These are phyloP conservation scores for Quercus engelmannii DNA, from an alignment of 306 rosid species.

Conservation along the genomic window DNA sequence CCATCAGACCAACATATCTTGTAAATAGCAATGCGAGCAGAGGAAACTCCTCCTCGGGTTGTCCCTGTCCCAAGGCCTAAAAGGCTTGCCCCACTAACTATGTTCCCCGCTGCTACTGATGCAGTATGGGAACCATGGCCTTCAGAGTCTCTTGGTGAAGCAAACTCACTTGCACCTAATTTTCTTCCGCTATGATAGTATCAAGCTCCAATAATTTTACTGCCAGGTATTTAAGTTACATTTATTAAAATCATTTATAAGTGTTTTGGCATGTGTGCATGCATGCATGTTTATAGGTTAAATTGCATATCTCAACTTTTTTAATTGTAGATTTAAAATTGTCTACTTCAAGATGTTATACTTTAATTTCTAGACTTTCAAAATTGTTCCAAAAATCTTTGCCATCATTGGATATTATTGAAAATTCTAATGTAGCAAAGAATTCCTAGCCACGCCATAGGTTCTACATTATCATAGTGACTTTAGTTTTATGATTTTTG, in stretches of 20 bases:
- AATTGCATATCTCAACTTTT: no score
- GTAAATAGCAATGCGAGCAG: conserved; percentile 51
- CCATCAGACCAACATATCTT: conserved; percentile 47
- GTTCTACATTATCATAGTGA: no score
- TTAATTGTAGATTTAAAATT: no score
- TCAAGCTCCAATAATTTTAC: conserved; percentile 48
- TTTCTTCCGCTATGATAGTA: conserved; percentile 2
- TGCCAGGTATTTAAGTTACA: not conserved
- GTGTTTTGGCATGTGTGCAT: no score
- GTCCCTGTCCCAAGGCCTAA: conserved; percentile 42
- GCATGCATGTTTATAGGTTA: no score
- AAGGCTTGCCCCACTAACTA: conserved; percentile 28
- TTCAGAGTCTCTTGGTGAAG: conserved; percentile 33
- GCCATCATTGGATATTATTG: no score
- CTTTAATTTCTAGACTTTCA: no score
- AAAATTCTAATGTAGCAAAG: no score
- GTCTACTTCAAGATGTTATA: no score
- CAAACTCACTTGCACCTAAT: not conserved
- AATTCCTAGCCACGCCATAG: no score
- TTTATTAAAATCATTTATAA: not conserved
- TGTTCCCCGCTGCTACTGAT: conserved; percentile 39
- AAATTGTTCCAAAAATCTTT: no score
- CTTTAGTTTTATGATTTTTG: no score
- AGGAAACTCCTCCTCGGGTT: conserved; percentile 44
- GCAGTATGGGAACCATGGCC: conserved; percentile 62